Conservation (phyloP, 176 grass and related monocot species). For the Lolium rigidum region DNA sequence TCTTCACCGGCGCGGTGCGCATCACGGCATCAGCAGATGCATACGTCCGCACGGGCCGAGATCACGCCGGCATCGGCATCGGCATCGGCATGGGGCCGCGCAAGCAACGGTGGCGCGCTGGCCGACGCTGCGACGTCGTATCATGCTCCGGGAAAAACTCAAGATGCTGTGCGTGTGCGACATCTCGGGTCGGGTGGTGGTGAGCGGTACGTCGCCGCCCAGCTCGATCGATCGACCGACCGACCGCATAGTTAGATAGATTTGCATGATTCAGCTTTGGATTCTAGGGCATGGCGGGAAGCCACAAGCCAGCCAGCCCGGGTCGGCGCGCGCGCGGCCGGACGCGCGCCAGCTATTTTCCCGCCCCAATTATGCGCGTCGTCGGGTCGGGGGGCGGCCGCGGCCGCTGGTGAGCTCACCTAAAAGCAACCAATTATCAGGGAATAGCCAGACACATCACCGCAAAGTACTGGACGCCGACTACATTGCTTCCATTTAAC, state of each 20-base stretch:
- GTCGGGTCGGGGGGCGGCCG: background rate
- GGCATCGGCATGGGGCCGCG: no score
- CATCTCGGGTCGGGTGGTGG: background rate
- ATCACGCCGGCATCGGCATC: no score
- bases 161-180: background rate
- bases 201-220: background rate
- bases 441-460: no score
- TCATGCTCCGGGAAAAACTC: background rate
- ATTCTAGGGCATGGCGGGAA: constrained; percentile 13
- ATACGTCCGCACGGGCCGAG: background rate
- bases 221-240: background rate
- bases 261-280: constrained; percentile 39
- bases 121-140: no score
- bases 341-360: constrained; percentile 31
- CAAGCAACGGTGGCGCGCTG: no score
- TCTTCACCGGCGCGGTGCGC: background rate
- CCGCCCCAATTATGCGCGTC: constrained; percentile 40
- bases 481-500: no score
- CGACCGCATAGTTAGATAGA: constrained; percentile 20
- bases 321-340: background rate
- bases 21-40: background rate
- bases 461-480: no score
- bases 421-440: constrained; percentile 41
- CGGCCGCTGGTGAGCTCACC: constrained; percentile 2
- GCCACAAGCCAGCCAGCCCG: no score